Evolutionary conservation across 2,329 filamentous ascomycete genomes (phyloP), one percentile per base, ranked within the genome.

Genomic region (Pseudogymnoascus sp.): DNA sequence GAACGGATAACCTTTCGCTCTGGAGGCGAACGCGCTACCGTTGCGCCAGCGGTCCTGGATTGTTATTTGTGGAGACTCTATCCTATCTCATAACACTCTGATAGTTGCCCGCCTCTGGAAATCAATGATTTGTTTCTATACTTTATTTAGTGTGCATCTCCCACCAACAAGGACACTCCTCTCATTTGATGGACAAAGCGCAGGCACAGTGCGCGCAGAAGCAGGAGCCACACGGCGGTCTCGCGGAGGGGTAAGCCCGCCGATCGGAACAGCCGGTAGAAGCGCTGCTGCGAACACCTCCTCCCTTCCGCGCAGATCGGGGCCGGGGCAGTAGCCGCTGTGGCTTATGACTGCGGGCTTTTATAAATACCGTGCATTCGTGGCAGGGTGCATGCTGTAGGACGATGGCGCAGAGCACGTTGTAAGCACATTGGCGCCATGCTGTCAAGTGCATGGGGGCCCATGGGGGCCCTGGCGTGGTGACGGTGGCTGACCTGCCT

Each of bases 1-100:
- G 57, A 58, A 58, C 57, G 57, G 57, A 58, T 58, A 58, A 58
- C 57, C 57, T 58, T 58, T 58, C 57, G 37, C 57, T 58, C 57
- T 58, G 57, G 57, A 58, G 57, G 57, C 57, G 57, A 58, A 58
- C 57, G 57, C 57, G 57, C 57, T 58, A 58, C 57, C 57, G 57
- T 58, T 58, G 57, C 57, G 57, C 57, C 37, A 58, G 57, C 57
- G 37, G 57, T 58, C 57, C 35, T 58, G 22, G 53, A 28, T 58
- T 50, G 28, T 53, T 53, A 53, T 53, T n/a, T 53, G 47, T 14
- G 28, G 15, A 20, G 28, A 18, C n/a, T 4, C 11, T 53, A 53
- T 33, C 1, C 9, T 3, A 53, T 53, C 28, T 53, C n/a, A 33
- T 53, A 53, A 2, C 28, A 15, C 3, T 11, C 12, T 25, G 22